phyloP scores from a whole-genome alignment of 2,329 filamentous ascomycete genomes.

The Beauveria brongniartii region DNA sequence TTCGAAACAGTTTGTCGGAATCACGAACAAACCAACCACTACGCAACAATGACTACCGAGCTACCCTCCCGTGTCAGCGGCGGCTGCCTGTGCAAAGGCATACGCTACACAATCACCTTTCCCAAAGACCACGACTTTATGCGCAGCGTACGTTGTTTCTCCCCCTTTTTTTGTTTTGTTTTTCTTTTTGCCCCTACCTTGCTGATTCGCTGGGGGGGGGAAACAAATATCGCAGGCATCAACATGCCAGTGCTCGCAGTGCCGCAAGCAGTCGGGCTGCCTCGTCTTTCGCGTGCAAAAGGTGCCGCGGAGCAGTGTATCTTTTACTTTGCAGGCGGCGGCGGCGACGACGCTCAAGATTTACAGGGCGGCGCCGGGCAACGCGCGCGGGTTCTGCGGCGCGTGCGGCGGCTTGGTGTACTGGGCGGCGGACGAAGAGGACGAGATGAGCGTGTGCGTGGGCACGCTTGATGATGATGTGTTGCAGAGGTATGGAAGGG shows the following conservation, averaged over 20 bases:
- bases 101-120: slow-evolving; percentile 42
- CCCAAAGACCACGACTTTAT: slow-evolving; percentile 36
- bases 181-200: background rate
- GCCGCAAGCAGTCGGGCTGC: slow-evolving; percentile 42
- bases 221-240: slow-evolving; percentile 25
- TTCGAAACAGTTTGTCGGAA: no score
- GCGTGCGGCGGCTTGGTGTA: slow-evolving; percentile 42
- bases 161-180: background rate
- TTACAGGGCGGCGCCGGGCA: slow-evolving; percentile 32
- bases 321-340: slow-evolving; percentile 22
- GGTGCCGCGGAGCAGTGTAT: slow-evolving; percentile 27
- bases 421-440: slow-evolving; percentile 29
- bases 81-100: slow-evolving; percentile 42
- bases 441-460: slow-evolving; percentile 28
- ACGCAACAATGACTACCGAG: slow-evolving; percentile 6
- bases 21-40: no score
- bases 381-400: slow-evolving; percentile 39
- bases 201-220: no score
- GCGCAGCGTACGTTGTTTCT: slow-evolving; percentile 19
- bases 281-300: slow-evolving; percentile 35
- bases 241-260: slow-evolving; percentile 49
- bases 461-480: slow-evolving; percentile 38
- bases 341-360: slow-evolving; percentile 22
- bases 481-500: slow-evolving; percentile 30
- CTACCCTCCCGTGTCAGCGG: slow-evolving; percentile 32